Conservation (phyloP, 176 grass and related monocot species). For the Oryza meridionalis region DNA sequence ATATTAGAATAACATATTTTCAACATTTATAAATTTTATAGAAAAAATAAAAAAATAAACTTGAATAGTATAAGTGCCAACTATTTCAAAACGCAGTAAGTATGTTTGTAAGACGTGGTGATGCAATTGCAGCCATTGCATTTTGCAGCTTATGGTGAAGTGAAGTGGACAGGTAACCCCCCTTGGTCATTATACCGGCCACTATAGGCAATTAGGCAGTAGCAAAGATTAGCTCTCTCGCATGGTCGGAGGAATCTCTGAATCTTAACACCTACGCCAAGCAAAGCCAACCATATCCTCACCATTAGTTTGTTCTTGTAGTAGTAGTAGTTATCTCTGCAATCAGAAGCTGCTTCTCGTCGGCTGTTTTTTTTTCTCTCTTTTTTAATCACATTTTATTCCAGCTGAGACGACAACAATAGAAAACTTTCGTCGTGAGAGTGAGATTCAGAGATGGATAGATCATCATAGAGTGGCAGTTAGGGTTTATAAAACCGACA, state of each 20-base stretch:
- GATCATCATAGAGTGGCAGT: neutral
- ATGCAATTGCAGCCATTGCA: neutral
- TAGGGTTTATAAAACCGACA: no score
- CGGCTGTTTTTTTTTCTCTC: neutral
- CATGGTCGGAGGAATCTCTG: slow-evolving; percentile 11
- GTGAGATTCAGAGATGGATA: neutral
- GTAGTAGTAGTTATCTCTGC: neutral
- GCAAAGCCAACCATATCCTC: slow-evolving; percentile 26
- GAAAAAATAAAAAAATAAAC: no score
- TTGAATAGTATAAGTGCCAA: no score
- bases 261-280: slow-evolving; percentile 45
- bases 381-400: neutral
- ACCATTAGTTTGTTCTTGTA: neutral
- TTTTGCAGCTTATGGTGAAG: neutral
- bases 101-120: neutral
- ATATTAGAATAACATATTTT: no score
- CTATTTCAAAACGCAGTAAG: no score
- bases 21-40: no score
- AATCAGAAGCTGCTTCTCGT: neutral
- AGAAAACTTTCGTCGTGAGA: neutral
- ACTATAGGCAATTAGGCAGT: neutral
- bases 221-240: neutral
- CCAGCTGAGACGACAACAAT: neutral
- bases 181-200: slow-evolving; percentile 17
- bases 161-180: neutral